These are phyloP conservation scores for Pythium scleroteichum DNA, from an alignment of 352 stramenopile species.

Conservation along the genomic window DNA sequence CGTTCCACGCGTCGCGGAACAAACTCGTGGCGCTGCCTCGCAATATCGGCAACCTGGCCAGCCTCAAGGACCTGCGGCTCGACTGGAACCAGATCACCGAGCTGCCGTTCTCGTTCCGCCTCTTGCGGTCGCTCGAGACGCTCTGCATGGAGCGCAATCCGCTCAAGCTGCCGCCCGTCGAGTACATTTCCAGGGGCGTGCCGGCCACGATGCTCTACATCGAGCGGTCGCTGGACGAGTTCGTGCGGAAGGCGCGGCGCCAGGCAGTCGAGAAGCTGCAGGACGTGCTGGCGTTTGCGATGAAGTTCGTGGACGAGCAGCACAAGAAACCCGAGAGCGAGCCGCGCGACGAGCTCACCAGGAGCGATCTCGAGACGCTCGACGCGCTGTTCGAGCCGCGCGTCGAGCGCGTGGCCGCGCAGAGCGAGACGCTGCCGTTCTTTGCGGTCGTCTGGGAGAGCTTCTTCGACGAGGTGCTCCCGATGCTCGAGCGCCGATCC, in stretches of 20 bases:
- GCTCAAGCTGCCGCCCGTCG: conserved; percentile 44
- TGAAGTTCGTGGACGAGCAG: conserved; percentile 15
- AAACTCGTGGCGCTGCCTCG: conserved; percentile 42
- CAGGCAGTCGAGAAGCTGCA: conserved; percentile 52
- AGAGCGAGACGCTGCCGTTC: conserved; percentile 45
- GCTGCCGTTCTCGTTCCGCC: conserved; percentile 63
- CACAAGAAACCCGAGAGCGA: not conserved
- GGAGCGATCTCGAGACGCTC: conserved; percentile 32
- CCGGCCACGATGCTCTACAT: conserved; percentile 51
- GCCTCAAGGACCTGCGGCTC: conserved; percentile 49
- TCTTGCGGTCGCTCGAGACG: conserved; percentile 33
- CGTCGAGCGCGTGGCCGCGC: conserved; percentile 35
- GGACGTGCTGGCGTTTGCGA: conserved; percentile 40
- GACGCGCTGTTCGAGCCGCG: conserved; percentile 49
- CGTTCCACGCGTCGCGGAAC: conserved; percentile 53
- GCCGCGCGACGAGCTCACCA: not conserved
- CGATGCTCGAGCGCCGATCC: conserved; percentile 39
- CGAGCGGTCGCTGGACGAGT: conserved; percentile 49
- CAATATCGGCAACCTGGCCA: conserved; percentile 46
- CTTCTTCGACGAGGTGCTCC: conserved; percentile 50
- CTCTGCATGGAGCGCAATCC: conserved; percentile 70
- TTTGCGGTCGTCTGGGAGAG: conserved; percentile 58
- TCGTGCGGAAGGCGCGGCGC: conserved; percentile 43
- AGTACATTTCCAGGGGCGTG: conserved; percentile 53
- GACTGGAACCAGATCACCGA: conserved; percentile 69